Evolutionary conservation across 139 green algal genomes (phyloP).

Genomic region (Parachlorella kessleri): DNA sequence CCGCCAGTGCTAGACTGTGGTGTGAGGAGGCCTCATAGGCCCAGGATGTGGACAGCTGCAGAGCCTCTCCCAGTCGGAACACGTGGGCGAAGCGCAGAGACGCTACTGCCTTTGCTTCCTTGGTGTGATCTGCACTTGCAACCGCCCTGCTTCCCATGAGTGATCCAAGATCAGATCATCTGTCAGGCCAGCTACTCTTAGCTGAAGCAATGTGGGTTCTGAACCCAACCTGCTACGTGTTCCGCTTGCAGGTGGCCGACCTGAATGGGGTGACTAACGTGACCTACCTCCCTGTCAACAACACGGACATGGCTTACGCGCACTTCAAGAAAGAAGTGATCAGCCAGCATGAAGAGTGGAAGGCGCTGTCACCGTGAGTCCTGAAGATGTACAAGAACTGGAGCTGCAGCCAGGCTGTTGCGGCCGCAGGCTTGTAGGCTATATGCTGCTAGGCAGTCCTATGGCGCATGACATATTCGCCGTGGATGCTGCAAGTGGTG

Average conservation of each 20-base stretch:
- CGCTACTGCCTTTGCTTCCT: neutral
- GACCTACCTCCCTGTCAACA: conserved; percentile 3
- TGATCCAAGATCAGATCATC: too few relatives aligned
- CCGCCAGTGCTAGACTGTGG: neutral
- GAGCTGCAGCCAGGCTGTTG: too few relatives aligned
- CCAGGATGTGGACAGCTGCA: neutral
- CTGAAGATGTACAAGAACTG: too few relatives aligned
- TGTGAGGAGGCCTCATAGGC: neutral
- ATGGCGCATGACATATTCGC: too few relatives aligned
- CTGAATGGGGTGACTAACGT: neutral
- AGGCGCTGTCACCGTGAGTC: neutral
- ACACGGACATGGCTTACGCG: neutral
- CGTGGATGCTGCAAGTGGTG: too few relatives aligned
- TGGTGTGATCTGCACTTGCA: neutral
- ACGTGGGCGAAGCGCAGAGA: neutral
- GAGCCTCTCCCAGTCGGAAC: neutral
- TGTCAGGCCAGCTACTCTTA: too few relatives aligned
- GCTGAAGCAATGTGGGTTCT: too few relatives aligned
- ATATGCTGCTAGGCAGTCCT: too few relatives aligned
- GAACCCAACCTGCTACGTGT: neutral
- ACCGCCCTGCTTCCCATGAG: neutral
- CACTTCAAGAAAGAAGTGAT: neutral
- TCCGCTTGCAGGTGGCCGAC: neutral
- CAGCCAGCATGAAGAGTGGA: neutral
- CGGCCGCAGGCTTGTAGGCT: too few relatives aligned